Base-by-base conservation (phyloP, 1,284 basidiomycete species). In the Caloboletus firmus region DNA sequence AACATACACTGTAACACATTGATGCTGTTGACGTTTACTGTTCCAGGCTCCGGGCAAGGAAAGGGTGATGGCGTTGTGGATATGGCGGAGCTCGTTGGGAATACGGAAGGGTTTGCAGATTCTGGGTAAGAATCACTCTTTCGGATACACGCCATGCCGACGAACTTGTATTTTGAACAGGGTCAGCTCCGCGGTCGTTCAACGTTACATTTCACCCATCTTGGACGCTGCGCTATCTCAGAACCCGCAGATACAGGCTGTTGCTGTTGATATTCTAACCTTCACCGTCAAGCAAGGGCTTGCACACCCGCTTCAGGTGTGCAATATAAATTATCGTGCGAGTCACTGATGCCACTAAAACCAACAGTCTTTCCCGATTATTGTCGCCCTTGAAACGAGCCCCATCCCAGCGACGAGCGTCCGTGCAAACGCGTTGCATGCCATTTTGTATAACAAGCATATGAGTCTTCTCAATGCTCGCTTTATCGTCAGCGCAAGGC, bases 201-300 rank as follows among this genome's bases (percentile, higher is more conserved):
- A 99, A 66, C 87, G 94, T 31, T 98, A 98, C 65, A 79, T 98
- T 40, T 75, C 79, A 30, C 85, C 86, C 28, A 92, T 99, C 51
- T 76, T 98, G 34, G 80, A 88, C 1, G 89, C 93, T 1, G 90
- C 92, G 0, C 72, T 93, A 28, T 91, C 91, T 1, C 79, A 80
- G 51, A 80, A 88, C 59, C 62, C 76, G 0, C 80, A 83, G 41
- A 85, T 93, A 43, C 95, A 98, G 68, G 79, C 82, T 7, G 81
- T 91, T 6, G 95, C 95, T 4, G 83, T 97, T 51, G 95, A 98
- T 61, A 91, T 99, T 37, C 73, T 99, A 45, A 88, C 83, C 32
- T 95, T 96, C 64, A 95, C 95, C 0, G 85, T 99, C 62, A 92
- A 90, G 67, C 95, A 98, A 72, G 97, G 97, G 1, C 79, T 99